These are phyloP conservation scores for Vitis labrusca DNA, from an alignment of 164 flowering plant genomes.

Conservation along the genomic window DNA sequence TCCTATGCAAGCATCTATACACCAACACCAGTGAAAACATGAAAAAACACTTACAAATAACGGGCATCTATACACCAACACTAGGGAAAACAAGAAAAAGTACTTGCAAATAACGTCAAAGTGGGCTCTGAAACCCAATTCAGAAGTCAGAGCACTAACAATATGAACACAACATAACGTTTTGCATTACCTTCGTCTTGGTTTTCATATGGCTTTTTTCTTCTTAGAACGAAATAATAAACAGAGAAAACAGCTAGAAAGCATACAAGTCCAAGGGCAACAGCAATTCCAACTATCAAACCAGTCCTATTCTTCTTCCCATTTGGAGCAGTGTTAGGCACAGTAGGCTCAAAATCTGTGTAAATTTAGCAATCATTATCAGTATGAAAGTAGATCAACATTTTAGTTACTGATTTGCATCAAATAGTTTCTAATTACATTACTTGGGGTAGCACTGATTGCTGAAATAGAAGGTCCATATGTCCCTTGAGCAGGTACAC, in stretches of 20 bases:
- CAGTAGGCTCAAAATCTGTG: slow-evolving; percentile 68
- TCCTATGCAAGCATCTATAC: too few species aligned
- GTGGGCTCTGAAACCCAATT: too few species aligned
- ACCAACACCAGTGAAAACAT: too few species aligned
- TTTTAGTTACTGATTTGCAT: too few species aligned
- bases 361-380: slow-evolving; percentile 2
- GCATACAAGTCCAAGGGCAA: slow-evolving; percentile 39
- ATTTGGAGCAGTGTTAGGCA: slow-evolving; percentile 48
- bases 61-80: too few species aligned
- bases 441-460: slow-evolving; percentile 74
- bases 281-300: slow-evolving; percentile 54
- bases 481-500: slow-evolving; percentile 65
- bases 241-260: slow-evolving; percentile 25
- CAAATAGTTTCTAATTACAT: not conserved
- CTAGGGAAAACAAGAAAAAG: too few species aligned
- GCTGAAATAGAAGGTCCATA: slow-evolving; percentile 93
- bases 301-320: slow-evolving; percentile 43
- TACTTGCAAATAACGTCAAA: too few species aligned
- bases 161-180: too few species aligned
- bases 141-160: too few species aligned
- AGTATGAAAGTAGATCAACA: too few species aligned
- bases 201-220: slow-evolving; percentile 14
- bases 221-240: slow-evolving; percentile 38
- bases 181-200: slow-evolving; percentile 56
- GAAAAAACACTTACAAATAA: too few species aligned